phyloP scores from a whole-genome alignment of 345 rosid species.

The Geranium rotundifolium region DNA sequence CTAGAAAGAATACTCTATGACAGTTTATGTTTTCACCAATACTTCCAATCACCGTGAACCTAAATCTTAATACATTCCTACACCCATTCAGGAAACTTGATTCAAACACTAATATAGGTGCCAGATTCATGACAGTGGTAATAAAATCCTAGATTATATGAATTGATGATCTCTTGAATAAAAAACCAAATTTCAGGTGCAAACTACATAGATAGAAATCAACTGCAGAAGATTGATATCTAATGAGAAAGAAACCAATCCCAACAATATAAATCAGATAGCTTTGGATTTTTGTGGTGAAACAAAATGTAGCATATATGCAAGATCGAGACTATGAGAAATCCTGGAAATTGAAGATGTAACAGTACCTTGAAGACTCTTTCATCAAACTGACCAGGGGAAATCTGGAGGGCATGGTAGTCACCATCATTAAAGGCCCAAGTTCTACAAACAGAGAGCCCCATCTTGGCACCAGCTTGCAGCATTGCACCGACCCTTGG shows the following conservation, averaged over 20 bases:
- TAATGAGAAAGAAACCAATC: too few species aligned
- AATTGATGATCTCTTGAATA: neutral
- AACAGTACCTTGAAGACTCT: slow-evolving; percentile 62
- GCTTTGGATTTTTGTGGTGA: too few species aligned
- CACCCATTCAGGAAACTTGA: neutral
- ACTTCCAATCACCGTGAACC: neutral
- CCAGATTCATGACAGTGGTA: neutral
- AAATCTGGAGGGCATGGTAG: slow-evolving; percentile 80
- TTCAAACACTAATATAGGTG: neutral
- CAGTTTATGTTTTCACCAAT: neutral
- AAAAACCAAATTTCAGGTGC: neutral
- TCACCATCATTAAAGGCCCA: slow-evolving; percentile 96
- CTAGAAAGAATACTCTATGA: too few species aligned
- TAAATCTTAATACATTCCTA: too few species aligned
- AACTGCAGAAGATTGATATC: neutral
- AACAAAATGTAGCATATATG: too few species aligned
- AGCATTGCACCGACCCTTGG: slow-evolving; percentile 65
- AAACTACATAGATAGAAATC: too few species aligned
- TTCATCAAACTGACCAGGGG: slow-evolving; percentile 88
- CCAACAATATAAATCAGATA: too few species aligned
- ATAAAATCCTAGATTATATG: neutral
- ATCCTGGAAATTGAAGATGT: neutral
- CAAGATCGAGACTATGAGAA: too few species aligned
- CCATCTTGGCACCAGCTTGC: slow-evolving; percentile 76
- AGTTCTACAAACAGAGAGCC: slow-evolving; percentile 82